phyloP scores from a whole-genome alignment of 1,284 basidiomycete genomes.

The Sphaerobolus stellatus region DNA sequence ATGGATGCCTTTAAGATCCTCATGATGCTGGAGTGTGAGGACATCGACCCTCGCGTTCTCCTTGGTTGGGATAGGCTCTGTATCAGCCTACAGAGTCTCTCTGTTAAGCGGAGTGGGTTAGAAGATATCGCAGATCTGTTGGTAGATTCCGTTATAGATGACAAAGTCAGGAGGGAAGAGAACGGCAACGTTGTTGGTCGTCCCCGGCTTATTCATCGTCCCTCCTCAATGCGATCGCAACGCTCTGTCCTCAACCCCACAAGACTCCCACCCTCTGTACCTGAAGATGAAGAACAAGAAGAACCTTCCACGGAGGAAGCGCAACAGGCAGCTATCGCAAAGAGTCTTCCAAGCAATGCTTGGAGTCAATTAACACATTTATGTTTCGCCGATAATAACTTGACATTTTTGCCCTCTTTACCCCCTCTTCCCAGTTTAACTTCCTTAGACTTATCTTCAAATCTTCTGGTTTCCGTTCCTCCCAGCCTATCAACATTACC shows the following conservation, averaged over 20 bases:
- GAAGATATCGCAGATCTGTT: slow-evolving; percentile 84
- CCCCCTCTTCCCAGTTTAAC: slow-evolving; percentile 73
- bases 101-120: slow-evolving; percentile 73
- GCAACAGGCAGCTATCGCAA: slow-evolving; percentile 29
- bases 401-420: slow-evolving; percentile 81
- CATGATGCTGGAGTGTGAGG: slow-evolving; percentile 67
- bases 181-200: slow-evolving; percentile 37
- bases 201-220: slow-evolving; percentile 45
- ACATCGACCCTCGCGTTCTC: slow-evolving; percentile 82
- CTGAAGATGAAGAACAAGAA: slow-evolving; percentile 52
- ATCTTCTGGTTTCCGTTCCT: slow-evolving; percentile 85
- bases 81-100: slow-evolving; percentile 70
- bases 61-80: slow-evolving; percentile 83
- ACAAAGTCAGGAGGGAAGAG: slow-evolving; percentile 62
- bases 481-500: slow-evolving; percentile 71
- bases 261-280: slow-evolving; percentile 56
- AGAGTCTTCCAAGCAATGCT: slow-evolving; percentile 58
- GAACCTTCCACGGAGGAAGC: slow-evolving; percentile 22
- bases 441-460: slow-evolving; percentile 87
- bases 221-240: slow-evolving; percentile 39
- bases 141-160: slow-evolving; percentile 73
- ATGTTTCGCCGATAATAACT: slow-evolving; percentile 76
- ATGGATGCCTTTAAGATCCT: slow-evolving; percentile 84
- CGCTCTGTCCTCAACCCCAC: slow-evolving; percentile 49
- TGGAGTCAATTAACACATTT: slow-evolving; percentile 81